These are phyloP conservation scores for Daphne laureola DNA, from an alignment of 441 rosid species.

Conservation along the genomic window DNA sequence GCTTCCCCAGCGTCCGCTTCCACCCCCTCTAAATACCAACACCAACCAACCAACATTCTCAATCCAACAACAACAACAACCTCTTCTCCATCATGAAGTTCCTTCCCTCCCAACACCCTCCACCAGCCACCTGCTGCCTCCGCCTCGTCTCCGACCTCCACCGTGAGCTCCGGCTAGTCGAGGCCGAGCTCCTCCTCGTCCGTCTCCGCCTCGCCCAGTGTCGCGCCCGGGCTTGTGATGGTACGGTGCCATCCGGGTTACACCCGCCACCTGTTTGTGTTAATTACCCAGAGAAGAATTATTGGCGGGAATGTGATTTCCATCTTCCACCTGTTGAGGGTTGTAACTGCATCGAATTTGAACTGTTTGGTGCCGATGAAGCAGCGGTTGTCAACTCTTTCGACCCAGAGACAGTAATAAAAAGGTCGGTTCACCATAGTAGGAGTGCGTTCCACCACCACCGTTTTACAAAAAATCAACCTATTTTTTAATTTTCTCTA, in stretches of 20 bases:
- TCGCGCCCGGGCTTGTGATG: not conserved
- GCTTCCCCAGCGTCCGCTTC: slow-evolving; percentile 19
- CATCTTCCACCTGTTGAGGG: not conserved
- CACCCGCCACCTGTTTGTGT: not conserved
- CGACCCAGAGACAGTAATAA: not conserved
- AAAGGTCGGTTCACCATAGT: too few relatives aligned
- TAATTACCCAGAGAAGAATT: not conserved
- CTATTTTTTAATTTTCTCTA: too few relatives aligned
- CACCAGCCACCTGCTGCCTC: slow-evolving; percentile 8
- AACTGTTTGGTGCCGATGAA: not conserved
- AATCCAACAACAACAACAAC: slow-evolving; percentile 17
- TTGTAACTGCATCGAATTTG: not conserved
- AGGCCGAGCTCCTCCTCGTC: slow-evolving; percentile 10
- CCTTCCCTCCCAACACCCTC: slow-evolving; percentile 17
- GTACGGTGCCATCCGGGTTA: not conserved
- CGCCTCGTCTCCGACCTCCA: slow-evolving; percentile 9
- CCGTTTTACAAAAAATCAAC: too few relatives aligned
- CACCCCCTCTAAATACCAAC: slow-evolving; percentile 28
- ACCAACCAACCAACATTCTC: slow-evolving; percentile 20
- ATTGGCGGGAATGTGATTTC: not conserved
- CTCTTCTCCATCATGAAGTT: slow-evolving; percentile 24
- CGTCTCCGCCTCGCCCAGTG: not conserved
- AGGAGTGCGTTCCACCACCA: too few relatives aligned
- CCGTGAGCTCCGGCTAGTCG: slow-evolving; percentile 1
- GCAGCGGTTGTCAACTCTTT: not conserved